Percentiles rank a stretch among this genome's conserved stretches.
phyloP scores from a whole-genome alignment of 2,329 filamentous ascomycete species.

The Epichloe festucae region DNA sequence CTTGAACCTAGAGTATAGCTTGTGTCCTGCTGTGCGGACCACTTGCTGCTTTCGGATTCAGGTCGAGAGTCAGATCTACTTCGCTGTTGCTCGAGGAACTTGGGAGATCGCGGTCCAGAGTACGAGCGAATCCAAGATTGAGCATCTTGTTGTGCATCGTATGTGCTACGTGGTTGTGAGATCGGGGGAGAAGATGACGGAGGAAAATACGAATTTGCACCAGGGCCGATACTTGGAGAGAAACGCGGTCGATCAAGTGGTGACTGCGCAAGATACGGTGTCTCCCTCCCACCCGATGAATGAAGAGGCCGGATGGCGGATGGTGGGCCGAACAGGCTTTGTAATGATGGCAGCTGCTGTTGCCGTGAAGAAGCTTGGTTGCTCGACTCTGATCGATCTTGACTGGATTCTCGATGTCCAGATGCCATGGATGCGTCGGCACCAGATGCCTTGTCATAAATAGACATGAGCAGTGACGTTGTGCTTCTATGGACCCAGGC shows the following conservation, averaged over 20 bases:
- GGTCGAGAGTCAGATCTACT: constrained; percentile 21
- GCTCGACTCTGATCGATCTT: constrained; percentile 22
- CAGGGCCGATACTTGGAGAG: constrained; percentile 24
- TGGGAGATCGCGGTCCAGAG: constrained; percentile 32
- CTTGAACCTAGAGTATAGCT: constrained; percentile 31
- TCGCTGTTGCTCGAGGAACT: constrained; percentile 27
- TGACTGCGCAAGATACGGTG: constrained; percentile 28
- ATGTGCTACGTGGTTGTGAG: constrained; percentile 32
- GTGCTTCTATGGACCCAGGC: constrained; percentile 27
- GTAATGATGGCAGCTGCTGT: constrained; percentile 42
- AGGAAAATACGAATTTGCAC: constrained; percentile 36
- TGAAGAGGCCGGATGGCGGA: constrained; percentile 29
- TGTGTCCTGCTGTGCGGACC: constrained; percentile 27
- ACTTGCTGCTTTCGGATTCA: constrained; percentile 25
- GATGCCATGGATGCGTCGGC: constrained; percentile 30
- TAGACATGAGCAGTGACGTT: constrained; percentile 43
- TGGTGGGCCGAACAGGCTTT: constrained; percentile 41
- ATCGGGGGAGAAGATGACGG: constrained; percentile 21
- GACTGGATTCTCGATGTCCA: constrained; percentile 22
- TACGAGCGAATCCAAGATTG: constrained; percentile 24
- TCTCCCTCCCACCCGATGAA: constrained; percentile 35
- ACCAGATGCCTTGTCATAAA: constrained; percentile 37
- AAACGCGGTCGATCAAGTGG: constrained; percentile 33
- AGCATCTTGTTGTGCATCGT: constrained; percentile 31
- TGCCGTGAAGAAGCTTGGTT: constrained; percentile 23